phyloP scores from a whole-genome alignment of 2,329 filamentous ascomycete genomes.

The Neofusicoccum kwambonambiense region DNA sequence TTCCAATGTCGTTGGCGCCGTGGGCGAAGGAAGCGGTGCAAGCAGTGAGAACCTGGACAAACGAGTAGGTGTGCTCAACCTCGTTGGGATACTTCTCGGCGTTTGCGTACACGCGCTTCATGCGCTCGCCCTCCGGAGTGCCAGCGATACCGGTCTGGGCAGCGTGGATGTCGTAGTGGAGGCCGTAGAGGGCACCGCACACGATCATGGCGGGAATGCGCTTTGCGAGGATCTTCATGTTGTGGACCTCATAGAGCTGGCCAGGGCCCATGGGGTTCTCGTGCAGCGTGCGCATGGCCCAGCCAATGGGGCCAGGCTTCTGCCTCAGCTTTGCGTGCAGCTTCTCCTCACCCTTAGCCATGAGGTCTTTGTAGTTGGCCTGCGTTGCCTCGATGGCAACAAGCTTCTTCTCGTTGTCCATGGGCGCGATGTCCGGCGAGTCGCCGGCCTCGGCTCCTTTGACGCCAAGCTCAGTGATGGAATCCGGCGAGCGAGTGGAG shows the following conservation, averaged over 20 bases:
- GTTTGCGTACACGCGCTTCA: slow-evolving; percentile 64
- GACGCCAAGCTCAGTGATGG: slow-evolving; percentile 29
- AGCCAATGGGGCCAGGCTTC: slow-evolving; percentile 68
- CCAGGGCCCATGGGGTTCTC: slow-evolving; percentile 72
- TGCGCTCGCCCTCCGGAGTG: slow-evolving; percentile 70
- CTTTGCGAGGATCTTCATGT: slow-evolving; percentile 62
- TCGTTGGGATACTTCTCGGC: slow-evolving; percentile 39
- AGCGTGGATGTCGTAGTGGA: slow-evolving; percentile 79
- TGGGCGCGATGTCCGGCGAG: slow-evolving; percentile 23
- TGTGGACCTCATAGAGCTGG: slow-evolving; percentile 70
- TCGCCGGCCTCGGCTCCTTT: slow-evolving; percentile 20
- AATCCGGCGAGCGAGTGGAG: slow-evolving; percentile 34
- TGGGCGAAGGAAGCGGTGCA: slow-evolving; percentile 51
- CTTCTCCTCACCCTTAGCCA: slow-evolving; percentile 55
- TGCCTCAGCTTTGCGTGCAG: slow-evolving; percentile 64
- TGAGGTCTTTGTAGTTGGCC: slow-evolving; percentile 61
- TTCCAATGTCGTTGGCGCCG: slow-evolving; percentile 66
- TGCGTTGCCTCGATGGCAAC: slow-evolving; percentile 51
- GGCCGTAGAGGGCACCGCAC: slow-evolving; percentile 66
- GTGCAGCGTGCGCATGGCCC: slow-evolving; percentile 76
- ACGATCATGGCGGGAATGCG: slow-evolving; percentile 69
- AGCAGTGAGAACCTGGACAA: slow-evolving; percentile 52
- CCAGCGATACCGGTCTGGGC: slow-evolving; percentile 69
- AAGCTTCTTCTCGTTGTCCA: slow-evolving; percentile 39
- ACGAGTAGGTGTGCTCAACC: slow-evolving; percentile 43